phyloP scores from a whole-genome alignment of 352 stramenopile species.

The Phytophthora meadii region DNA sequence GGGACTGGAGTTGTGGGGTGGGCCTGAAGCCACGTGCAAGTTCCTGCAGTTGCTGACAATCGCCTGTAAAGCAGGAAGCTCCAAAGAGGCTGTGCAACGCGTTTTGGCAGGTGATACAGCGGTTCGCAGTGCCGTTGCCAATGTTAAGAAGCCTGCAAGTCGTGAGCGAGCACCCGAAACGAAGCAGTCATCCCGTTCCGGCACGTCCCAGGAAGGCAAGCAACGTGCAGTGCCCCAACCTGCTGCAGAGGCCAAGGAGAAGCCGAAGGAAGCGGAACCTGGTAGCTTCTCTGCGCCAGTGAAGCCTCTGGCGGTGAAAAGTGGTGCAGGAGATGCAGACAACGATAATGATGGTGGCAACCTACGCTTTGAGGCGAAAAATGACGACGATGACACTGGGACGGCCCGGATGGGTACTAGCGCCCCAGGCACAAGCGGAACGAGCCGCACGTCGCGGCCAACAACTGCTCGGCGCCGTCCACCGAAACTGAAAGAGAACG shows the following conservation, averaged over 20 bases:
- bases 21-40: conserved; percentile 94
- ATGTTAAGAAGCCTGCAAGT: conserved; percentile 47
- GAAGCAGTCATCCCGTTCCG: conserved; percentile 63
- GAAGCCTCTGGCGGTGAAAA: conserved; percentile 64
- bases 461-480: conserved; percentile 87
- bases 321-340: conserved; percentile 26
- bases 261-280: conserved; percentile 36
- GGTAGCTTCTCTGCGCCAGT: conserved; percentile 63
- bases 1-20: conserved; percentile 93
- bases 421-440: conserved; percentile 63
- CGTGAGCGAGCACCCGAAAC: conserved; percentile 62
- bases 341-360: conserved; percentile 62
- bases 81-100: conserved; percentile 69
- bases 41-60: conserved; percentile 93
- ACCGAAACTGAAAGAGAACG: conserved; percentile 90
- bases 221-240: conserved; percentile 23
- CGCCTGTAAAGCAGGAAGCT: conserved; percentile 73
- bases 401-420: conserved; percentile 14
- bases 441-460: conserved; percentile 74
- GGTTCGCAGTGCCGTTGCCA: conserved; percentile 38
- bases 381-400: conserved; percentile 49
- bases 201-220: conserved; percentile 68
- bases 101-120: conserved; percentile 68
- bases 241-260: conserved; percentile 45
- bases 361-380: conserved; percentile 48